Conservation (phyloP, 1,139 yeast genomes). For the Debaryomyces robertsiae region DNA sequence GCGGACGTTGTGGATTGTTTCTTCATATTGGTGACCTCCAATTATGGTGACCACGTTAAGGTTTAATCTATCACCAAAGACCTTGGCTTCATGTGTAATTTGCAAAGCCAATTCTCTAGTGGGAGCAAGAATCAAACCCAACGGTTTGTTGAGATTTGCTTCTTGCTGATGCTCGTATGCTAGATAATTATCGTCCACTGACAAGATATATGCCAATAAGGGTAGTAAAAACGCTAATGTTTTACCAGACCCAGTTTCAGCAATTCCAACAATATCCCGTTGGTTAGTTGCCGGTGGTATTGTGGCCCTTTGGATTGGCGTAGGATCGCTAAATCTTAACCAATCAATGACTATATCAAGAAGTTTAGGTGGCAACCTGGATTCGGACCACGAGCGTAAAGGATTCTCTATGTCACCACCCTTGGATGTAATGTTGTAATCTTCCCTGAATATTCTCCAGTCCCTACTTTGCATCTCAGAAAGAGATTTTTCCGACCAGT, state of each 20-base stretch:
- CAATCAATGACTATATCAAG: conserved; percentile 34
- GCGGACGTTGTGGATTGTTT: conserved; percentile 60
- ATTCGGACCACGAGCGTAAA: conserved; percentile 72
- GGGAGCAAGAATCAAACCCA: conserved; percentile 81
- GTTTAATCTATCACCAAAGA: conserved; percentile 45
- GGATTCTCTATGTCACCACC: conserved; percentile 62
- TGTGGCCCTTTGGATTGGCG: conserved; percentile 89
- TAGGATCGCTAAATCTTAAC: conserved; percentile 63
- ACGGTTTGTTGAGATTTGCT: conserved; percentile 33
- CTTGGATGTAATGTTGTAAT: conserved; percentile 63
- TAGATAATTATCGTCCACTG: conserved; percentile 39
- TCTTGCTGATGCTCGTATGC: conserved; percentile 36
- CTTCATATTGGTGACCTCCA: conserved; percentile 88
- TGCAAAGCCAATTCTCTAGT: conserved; percentile 94
- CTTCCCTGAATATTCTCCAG: conserved; percentile 88
- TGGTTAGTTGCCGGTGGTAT: conserved; percentile 68
- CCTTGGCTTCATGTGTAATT: conserved; percentile 65
- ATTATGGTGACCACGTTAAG: conserved; percentile 68
- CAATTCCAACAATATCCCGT: conserved; percentile 82
- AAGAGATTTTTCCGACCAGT: conserved; percentile 72
- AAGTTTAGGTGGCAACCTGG: conserved; percentile 49
- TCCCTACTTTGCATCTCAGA: conserved; percentile 75
- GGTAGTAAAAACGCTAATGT: conserved; percentile 86
- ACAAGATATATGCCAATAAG: conserved; percentile 56
- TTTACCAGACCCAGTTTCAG: conserved; percentile 96